Conservation (phyloP, 2,329 filamentous ascomycete genomes). For the Sarocladium strictum region DNA sequence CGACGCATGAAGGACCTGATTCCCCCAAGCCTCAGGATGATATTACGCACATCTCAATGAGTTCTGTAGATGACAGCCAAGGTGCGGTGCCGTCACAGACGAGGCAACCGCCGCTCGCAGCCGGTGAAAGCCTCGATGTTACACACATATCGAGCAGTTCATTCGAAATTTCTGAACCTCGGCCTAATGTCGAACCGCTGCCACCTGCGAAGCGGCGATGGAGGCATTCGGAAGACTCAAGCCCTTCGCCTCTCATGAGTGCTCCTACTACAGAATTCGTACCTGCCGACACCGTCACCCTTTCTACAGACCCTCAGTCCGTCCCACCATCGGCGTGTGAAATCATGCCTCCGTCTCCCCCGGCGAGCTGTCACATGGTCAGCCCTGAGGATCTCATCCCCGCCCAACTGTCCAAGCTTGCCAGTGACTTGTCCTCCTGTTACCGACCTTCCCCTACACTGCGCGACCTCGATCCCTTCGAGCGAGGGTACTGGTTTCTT, state of each 20-base stretch:
- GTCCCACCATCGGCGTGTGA: conserved; percentile 26
- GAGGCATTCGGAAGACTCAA: not conserved
- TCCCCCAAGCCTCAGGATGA: not conserved
- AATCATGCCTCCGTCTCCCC: conserved; percentile 50
- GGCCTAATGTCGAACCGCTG: not conserved
- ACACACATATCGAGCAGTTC: conserved; percentile 24
- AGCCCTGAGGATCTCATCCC: conserved; percentile 49
- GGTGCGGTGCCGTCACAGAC: not conserved
- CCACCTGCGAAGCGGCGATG: not conserved
- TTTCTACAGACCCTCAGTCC: not conserved
- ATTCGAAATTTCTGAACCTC: not conserved
- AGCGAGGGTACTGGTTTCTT: conserved; percentile 75
- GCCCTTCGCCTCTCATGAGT: not conserved
- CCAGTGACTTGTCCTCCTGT: conserved; percentile 44
- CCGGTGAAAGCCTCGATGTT: conserved; percentile 18
- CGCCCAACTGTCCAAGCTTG: conserved; percentile 41
- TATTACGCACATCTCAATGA: not conserved
- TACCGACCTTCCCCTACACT: conserved; percentile 39
- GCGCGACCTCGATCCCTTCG: conserved; percentile 43
- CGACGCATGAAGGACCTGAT: not conserved
- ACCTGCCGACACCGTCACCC: not conserved
- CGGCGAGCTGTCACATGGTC: conserved; percentile 40
- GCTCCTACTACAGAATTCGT: not conserved
- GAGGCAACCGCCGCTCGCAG: not conserved
- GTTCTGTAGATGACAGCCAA: not conserved